These are phyloP conservation scores for Mytilinidion resinicola DNA, from an alignment of 495 filamentous ascomycete genomes.

Conservation along the genomic window DNA sequence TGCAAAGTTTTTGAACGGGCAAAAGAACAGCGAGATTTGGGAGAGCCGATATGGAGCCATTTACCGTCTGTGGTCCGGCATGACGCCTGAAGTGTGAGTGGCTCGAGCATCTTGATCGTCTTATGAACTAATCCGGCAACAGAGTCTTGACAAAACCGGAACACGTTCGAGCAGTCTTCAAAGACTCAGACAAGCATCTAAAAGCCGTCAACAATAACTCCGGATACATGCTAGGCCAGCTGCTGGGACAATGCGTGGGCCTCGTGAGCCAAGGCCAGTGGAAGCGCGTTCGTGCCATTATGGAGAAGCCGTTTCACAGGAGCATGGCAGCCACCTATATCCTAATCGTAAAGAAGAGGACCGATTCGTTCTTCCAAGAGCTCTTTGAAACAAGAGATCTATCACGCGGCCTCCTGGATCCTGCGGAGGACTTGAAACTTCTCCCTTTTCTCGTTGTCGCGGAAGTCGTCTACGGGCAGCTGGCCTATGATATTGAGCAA, in stretches of 20 bases:
- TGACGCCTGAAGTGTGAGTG: not conserved
- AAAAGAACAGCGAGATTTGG: not conserved
- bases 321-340: not conserved
- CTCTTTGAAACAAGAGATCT: not conserved
- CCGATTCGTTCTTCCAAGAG: not conserved
- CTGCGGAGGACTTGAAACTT: constrained; percentile 32
- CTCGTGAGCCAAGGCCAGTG: constrained; percentile 32
- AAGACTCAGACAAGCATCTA: constrained; percentile 5
- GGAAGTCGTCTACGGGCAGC: constrained; percentile 34
- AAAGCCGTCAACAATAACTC: not conserved
- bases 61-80: not conserved
- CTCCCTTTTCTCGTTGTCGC: constrained; percentile 35
- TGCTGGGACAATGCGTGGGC: constrained; percentile 39
- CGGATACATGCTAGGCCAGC: constrained; percentile 13
- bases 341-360: not conserved
- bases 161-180: not conserved
- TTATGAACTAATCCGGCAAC: too few species aligned
- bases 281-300: not conserved
- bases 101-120: not conserved
- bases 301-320: not conserved
- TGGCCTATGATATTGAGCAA: constrained; percentile 16
- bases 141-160: constrained; percentile 4
- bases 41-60: not conserved
- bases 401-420: constrained; percentile 19
- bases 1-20: not conserved